A percentile compares a stretch with the other conserved stretches of the same genome.
phyloP scores from a whole-genome alignment of 1,139 yeast genomes.

The Blastobotrys malaysiensis region DNA sequence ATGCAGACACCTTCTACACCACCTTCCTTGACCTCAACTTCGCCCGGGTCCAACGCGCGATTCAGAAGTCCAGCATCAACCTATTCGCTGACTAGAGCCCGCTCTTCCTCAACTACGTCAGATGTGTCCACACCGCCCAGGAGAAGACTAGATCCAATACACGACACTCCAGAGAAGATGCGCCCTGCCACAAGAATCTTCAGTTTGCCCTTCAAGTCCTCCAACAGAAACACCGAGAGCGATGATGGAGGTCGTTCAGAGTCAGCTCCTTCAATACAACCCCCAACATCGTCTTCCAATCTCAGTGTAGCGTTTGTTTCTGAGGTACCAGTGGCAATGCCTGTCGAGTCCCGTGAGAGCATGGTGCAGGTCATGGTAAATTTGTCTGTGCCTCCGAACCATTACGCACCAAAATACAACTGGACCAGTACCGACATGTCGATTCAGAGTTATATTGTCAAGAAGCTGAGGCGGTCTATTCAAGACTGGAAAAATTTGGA shows the following conservation, averaged over 20 bases:
- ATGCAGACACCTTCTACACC: neutral
- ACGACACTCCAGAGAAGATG: neutral
- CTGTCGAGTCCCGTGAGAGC: constrained; percentile 11
- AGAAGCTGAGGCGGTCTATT: constrained; percentile 12
- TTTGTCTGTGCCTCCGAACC: constrained; percentile 15
- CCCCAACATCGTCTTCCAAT: neutral
- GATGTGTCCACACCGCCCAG: neutral
- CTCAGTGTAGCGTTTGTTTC: constrained; percentile 13
- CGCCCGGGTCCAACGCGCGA: neutral
- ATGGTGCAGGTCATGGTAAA: constrained; percentile 15
- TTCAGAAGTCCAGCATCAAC: neutral
- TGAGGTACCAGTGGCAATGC: constrained; percentile 15
- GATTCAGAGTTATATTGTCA: constrained; percentile 6
- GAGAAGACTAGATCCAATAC: neutral
- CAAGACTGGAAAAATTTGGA: constrained; percentile 19
- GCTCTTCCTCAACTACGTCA: neutral
- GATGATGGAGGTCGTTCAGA: constrained; percentile 8
- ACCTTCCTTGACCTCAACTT: neutral
- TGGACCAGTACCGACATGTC: constrained; percentile 15
- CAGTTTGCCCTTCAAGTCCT: neutral
- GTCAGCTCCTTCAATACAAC: neutral
- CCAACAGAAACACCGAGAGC: constrained; percentile 4
- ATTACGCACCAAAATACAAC: constrained; percentile 9
- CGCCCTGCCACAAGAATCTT: neutral
- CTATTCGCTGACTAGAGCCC: neutral